phyloP scores from a whole-genome alignment of 495 filamentous ascomycete species.

The Haplographium delicatum region DNA sequence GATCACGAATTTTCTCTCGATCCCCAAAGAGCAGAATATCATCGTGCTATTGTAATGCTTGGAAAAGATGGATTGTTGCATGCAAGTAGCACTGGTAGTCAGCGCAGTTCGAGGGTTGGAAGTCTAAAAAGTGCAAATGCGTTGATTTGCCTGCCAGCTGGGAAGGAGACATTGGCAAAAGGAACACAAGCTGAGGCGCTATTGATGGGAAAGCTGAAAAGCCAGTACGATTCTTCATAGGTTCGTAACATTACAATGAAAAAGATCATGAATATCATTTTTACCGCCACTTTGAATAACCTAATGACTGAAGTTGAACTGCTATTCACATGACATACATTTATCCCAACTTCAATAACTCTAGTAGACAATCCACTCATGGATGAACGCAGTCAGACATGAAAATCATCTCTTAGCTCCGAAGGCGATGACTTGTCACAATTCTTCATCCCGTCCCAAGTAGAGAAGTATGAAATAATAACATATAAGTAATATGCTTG shows the following conservation, averaged over 20 bases:
- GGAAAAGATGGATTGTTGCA: slow-evolving; percentile 61
- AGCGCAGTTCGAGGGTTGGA: slow-evolving; percentile 83
- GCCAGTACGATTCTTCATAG: slow-evolving; percentile 18
- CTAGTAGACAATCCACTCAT: too few relatives aligned
- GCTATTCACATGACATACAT: too few relatives aligned
- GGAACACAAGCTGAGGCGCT: slow-evolving; percentile 23
- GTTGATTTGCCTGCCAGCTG: slow-evolving; percentile 66
- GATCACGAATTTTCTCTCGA: slow-evolving; percentile 70
- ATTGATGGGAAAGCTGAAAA: slow-evolving; percentile 24
- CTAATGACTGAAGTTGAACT: too few relatives aligned
- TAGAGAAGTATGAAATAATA: too few relatives aligned
- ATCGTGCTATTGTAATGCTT: slow-evolving; percentile 64
- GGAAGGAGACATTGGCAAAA: slow-evolving; percentile 14
- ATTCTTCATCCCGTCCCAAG: too few relatives aligned
- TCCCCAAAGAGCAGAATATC: slow-evolving; percentile 75
- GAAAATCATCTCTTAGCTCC: too few relatives aligned
- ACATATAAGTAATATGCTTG: neutral
- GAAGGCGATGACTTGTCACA: too few relatives aligned
- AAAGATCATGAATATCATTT: neutral
- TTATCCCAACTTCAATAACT: too few relatives aligned
- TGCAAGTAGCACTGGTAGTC: slow-evolving; percentile 80
- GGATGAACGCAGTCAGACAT: too few relatives aligned
- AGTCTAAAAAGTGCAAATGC: slow-evolving; percentile 87
- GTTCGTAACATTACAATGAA: neutral
- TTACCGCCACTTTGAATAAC: too few relatives aligned